A percentile compares a stretch with the other conserved stretches of the same genome.
phyloP scores from a whole-genome alignment of 1,284 basidiomycete species.

The Garcileccinum viscosum region DNA sequence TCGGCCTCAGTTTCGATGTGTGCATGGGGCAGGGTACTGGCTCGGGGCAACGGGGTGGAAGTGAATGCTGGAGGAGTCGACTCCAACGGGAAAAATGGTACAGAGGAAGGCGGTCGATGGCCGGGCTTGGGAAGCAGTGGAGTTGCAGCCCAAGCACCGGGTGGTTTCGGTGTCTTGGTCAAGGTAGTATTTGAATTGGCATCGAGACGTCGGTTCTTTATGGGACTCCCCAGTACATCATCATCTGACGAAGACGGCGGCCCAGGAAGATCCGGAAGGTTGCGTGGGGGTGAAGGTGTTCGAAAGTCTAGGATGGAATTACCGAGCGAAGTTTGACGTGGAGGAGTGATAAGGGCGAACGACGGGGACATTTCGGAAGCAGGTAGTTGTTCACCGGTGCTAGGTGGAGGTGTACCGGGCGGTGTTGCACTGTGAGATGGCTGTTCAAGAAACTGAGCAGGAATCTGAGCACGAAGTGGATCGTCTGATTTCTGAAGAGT shows the following conservation, averaged over 20 bases:
- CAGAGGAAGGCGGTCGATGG: conserved; percentile 28
- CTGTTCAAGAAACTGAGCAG: conserved; percentile 3
- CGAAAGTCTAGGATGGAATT: conserved; percentile 55
- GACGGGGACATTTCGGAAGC: conserved; percentile 22
- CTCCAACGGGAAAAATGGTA: conserved; percentile 39
- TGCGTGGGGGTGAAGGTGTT: conserved; percentile 67
- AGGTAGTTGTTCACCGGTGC: conserved; percentile 4
- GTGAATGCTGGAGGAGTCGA: conserved; percentile 39
- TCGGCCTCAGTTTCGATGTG: conserved; percentile 23
- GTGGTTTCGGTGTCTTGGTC: conserved; percentile 69
- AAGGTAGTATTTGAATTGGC: conserved; percentile 40
- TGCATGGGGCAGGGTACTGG: conserved; percentile 33
- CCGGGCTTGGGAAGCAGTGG: conserved; percentile 46
- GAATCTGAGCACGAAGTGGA: conserved; percentile 11
- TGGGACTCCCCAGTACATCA: conserved; percentile 30
- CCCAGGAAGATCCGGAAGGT: conserved; percentile 62
- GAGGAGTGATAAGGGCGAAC: conserved; percentile 55
- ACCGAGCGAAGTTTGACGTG: conserved; percentile 48
- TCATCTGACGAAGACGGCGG: conserved; percentile 62
- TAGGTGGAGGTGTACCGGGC: conserved; percentile 31
- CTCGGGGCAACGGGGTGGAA: conserved; percentile 32
- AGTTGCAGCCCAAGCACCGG: conserved; percentile 72
- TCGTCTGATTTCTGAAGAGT: conserved; percentile 24
- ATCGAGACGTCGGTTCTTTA: conserved; percentile 33
- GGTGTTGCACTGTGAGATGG: conserved; percentile 28